These are phyloP conservation scores for Nicotiana benthamiana DNA, from an alignment of 257 asterid genomes.

Conservation along the genomic window DNA sequence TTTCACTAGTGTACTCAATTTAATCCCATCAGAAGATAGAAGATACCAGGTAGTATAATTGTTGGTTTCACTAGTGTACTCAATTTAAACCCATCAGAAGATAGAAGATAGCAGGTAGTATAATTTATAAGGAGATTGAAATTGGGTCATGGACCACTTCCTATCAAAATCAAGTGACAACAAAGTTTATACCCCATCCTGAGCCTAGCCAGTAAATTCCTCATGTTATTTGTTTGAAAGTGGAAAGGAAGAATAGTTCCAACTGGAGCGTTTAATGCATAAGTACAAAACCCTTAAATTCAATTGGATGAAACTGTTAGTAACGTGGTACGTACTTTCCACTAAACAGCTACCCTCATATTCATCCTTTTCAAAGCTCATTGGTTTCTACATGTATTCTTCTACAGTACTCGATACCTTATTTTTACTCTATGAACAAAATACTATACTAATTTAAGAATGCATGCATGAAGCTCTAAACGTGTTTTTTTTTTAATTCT, in stretches of 20 bases:
- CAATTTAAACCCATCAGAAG: background rate
- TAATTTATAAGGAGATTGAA: background rate
- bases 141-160: background rate
- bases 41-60: no score
- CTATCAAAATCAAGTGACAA: background rate
- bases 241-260: background rate
- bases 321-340: background rate
- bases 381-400: background rate
- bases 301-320: background rate
- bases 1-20: no score
- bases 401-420: background rate
- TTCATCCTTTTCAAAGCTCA: background rate
- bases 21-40: no score
- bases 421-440: background rate
- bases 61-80: no score
- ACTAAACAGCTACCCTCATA: background rate
- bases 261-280: background rate
- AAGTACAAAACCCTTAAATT: conserved; percentile 8
- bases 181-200: background rate
- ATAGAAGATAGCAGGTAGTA: background rate
- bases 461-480: background rate
- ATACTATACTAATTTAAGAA: background rate
- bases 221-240: background rate
- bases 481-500: background rate
- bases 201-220: background rate